phyloP scores from a whole-genome alignment of 1,284 basidiomycete genomes.

The Pisolithus thermaeus region DNA sequence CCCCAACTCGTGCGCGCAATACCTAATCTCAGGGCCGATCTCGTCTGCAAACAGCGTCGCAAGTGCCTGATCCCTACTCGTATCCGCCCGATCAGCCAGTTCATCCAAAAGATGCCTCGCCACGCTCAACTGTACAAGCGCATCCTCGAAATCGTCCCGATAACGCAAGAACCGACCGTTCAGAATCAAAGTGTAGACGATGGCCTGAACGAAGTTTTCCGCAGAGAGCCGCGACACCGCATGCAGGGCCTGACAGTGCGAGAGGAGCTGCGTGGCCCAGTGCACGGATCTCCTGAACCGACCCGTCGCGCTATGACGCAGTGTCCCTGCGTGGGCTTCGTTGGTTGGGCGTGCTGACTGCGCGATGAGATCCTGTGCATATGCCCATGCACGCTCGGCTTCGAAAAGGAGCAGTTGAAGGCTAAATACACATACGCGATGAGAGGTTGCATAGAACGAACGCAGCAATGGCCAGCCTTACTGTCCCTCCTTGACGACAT shows the following conservation, averaged over 20 bases:
- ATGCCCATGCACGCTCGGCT: conserved; percentile 88
- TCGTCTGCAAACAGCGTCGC: conserved; percentile 82
- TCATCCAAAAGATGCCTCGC: conserved; percentile 73
- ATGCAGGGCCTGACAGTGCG: conserved; percentile 66
- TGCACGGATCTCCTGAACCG: conserved; percentile 83
- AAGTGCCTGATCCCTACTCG: conserved; percentile 88
- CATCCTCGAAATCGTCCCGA: conserved; percentile 73
- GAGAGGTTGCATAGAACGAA: background rate
- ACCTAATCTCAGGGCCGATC: conserved; percentile 86
- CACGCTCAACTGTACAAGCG: conserved; percentile 72
- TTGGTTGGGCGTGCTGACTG: conserved; percentile 50
- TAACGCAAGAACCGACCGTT: conserved; percentile 73
- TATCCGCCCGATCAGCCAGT: conserved; percentile 61
- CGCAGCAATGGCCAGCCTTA: conserved; percentile 37
- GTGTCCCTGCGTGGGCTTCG: conserved; percentile 44
- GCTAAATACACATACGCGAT: conserved; percentile 32
- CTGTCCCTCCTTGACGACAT: conserved; percentile 75
- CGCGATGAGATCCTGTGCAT: conserved; percentile 75
- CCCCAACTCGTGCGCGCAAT: conserved; percentile 87
- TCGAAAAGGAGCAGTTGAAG: conserved; percentile 84
- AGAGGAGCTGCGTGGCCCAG: conserved; percentile 75
- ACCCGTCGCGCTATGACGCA: conserved; percentile 71
- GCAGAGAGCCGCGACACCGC: conserved; percentile 48
- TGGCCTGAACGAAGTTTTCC: conserved; percentile 53
- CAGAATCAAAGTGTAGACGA: conserved; percentile 65